Evolutionary conservation across 106 monocot genomes (phyloP).

Genomic region (Phalaenopsis equestris): DNA sequence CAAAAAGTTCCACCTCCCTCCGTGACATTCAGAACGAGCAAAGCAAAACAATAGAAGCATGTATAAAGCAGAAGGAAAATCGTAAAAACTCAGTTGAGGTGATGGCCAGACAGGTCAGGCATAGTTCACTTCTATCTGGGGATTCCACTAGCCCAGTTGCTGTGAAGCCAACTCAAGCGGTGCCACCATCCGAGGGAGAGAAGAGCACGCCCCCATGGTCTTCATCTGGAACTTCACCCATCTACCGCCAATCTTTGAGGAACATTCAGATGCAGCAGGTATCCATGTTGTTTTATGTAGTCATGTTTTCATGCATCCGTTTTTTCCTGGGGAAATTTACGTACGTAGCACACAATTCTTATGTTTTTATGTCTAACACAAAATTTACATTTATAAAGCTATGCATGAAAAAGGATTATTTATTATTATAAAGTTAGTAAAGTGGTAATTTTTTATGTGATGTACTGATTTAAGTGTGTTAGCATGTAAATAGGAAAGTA

Average conservation of each 20-base stretch:
- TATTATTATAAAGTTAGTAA: no score
- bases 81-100: slow-evolving; percentile 19
- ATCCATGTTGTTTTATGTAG: slow-evolving; percentile 6
- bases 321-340: not conserved
- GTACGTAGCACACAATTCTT: no score
- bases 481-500: no score
- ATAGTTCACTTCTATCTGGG: slow-evolving; percentile 42
- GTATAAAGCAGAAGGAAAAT: slow-evolving; percentile 19
- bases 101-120: slow-evolving; percentile 26
- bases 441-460: no score
- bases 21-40: slow-evolving; percentile 93
- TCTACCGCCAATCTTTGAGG: slow-evolving; percentile 60
- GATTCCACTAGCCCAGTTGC: slow-evolving; percentile 40
- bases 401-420: no score
- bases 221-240: slow-evolving; percentile 57
- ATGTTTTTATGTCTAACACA: no score
- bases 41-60: slow-evolving; percentile 38
- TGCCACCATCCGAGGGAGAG: slow-evolving; percentile 41
- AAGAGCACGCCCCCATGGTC: slow-evolving; percentile 87
- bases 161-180: slow-evolving; percentile 24
- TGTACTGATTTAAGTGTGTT: no score
- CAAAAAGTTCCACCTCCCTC: slow-evolving; percentile 50
- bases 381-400: no score
- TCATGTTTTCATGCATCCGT: not conserved
- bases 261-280: slow-evolving; percentile 99